Conservation (phyloP, 1,284 basidiomycete species). For the Ustilago curta region DNA sequence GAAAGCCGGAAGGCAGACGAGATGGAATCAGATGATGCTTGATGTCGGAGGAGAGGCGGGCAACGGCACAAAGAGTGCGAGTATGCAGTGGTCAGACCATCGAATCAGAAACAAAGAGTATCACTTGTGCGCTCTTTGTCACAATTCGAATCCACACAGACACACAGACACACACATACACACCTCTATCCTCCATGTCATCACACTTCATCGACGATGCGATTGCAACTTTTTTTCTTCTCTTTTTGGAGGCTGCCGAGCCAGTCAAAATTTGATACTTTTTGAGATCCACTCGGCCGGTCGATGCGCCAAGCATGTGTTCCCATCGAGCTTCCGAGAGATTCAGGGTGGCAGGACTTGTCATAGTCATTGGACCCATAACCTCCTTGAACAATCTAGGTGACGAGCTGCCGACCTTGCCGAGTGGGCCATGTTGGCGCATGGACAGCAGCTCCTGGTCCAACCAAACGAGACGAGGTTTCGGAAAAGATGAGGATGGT, state of each 20-base stretch:
- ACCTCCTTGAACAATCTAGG: too few species aligned
- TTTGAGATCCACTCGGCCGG: constrained; percentile 3
- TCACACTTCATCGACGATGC: background rate
- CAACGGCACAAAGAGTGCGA: background rate
- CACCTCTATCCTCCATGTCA: background rate
- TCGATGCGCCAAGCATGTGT: background rate
- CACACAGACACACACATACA: background rate
- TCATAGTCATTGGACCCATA: too few species aligned
- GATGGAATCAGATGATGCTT: background rate
- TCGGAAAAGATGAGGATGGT: too few species aligned
- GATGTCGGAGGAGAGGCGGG: background rate
- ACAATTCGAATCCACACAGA: background rate
- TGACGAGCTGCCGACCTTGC: too few species aligned
- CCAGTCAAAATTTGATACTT: constrained; percentile 10
- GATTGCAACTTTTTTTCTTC: background rate
- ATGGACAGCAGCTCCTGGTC: too few species aligned
- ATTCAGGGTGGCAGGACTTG: background rate
- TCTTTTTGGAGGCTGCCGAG: constrained; percentile 1
- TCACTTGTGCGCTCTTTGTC: background rate
- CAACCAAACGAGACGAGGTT: too few species aligned
- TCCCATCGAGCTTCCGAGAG: background rate
- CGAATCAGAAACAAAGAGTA: too few species aligned
- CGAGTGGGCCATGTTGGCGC: too few species aligned
- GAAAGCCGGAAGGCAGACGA: background rate
- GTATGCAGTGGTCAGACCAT: background rate